Base-by-base conservation (phyloP, 2,329 filamentous ascomycete genomes). In the Amauroascus niger region DNA sequence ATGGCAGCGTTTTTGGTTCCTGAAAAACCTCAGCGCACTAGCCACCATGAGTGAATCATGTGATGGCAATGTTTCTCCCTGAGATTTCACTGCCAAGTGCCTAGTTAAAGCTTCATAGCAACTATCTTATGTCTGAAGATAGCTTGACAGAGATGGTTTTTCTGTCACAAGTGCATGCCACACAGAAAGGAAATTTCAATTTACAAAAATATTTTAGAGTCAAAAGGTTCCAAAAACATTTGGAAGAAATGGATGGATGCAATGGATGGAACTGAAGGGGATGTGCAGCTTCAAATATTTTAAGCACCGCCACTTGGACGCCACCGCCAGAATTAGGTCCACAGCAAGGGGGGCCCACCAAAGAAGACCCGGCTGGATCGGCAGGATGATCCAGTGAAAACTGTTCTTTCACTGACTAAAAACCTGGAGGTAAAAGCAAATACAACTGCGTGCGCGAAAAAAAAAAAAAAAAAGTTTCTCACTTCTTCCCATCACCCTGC, bases 391-490 rank as follows among this genome's bases (percentile, higher is more conserved):
- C 49, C 49, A 51, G 39, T 51, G 37, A 51, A 32, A 51, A 33
- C 18, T 37, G 46, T 49, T 37, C 46, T 49, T 37, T 49, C 13
- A 28, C 26, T 39, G 43, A 46, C 43, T 32, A 46, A 47, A 35
- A 50, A 41, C 18, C 48, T 30, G 37, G 49, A 51, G 49, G 48
- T 40, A 5, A 46, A 6, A 46, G 28, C 35, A 39, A 39, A 39
- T 16, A 39, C 6, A 6, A 18, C 6, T 39, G 35, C 13, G 11
- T 41, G 39, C 3, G 39, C 18, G 39, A 41, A 41, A 44, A 51
- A n/a, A n/a, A n/a, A 49, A 49, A 49, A 45, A 46, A 53, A 43
- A 52, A 52, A 52, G 41, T 26, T 46, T 52, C 50, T 35, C 50
- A 46, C 18, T 32, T 26, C 16, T 18, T 9, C n/a, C 24, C 48